phyloP scores from a whole-genome alignment of 202 grass and related monocot genomes.

The Saccharum hybrid region DNA sequence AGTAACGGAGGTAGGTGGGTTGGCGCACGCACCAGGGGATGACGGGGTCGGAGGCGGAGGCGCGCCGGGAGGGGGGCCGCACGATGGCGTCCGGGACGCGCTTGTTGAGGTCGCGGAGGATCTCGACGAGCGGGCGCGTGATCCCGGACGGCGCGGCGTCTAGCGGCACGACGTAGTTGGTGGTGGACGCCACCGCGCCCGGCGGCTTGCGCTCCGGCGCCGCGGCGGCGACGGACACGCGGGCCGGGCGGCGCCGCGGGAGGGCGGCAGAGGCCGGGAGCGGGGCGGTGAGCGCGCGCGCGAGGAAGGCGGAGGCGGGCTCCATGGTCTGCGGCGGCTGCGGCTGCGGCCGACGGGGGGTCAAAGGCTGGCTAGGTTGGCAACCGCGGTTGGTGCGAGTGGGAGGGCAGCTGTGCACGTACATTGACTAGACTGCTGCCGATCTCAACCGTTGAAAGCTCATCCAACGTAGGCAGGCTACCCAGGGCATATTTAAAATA shows the following conservation, averaged over 20 bases:
- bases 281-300: background rate
- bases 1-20: background rate
- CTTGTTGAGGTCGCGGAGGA: constrained; percentile 99
- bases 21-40: constrained; percentile 60
- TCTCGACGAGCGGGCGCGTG: constrained; percentile 92
- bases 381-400: background rate
- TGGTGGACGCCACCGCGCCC: constrained; percentile 42
- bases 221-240: background rate
- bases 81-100: constrained; percentile 89
- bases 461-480: background rate
- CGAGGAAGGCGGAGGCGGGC: constrained; percentile 25
- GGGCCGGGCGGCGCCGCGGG: background rate
- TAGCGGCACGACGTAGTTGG: constrained; percentile 85
- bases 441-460: background rate
- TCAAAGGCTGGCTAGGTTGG: background rate
- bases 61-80: constrained; percentile 31
- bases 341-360: background rate
- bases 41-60: constrained; percentile 51
- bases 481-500: too few species aligned
- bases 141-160: constrained; percentile 78
- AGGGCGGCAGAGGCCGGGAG: background rate
- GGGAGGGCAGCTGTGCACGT: background rate
- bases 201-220: background rate
- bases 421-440: too few species aligned
- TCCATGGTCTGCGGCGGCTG: constrained; percentile 40